Conservation (phyloP, 208 protist species). For the Phytomonas serpens region DNA sequence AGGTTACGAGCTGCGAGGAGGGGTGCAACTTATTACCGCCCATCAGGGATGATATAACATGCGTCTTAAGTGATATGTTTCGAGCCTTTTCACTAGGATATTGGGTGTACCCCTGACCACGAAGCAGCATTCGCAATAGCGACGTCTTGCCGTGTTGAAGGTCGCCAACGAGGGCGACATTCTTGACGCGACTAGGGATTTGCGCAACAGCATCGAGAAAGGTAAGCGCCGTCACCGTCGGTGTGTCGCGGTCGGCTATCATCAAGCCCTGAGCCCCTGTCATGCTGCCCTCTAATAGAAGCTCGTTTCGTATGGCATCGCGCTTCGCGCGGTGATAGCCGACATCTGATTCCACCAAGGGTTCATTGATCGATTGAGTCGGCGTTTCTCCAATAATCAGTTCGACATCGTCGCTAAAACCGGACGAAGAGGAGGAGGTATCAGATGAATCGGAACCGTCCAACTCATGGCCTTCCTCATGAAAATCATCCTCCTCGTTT, state of each 20-base stretch:
- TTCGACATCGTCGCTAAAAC: slow-evolving; percentile 79
- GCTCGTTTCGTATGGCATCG: not conserved
- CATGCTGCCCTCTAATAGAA: not conserved
- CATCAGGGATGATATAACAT: slow-evolving; percentile 46
- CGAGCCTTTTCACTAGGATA: slow-evolving; percentile 58
- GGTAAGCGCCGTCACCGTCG: not conserved
- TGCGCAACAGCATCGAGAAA: slow-evolving; percentile 8
- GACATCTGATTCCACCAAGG: slow-evolving; percentile 41
- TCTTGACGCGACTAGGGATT: slow-evolving; percentile 84
- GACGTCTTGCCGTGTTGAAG: slow-evolving; percentile 98
- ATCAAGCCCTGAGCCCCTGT: not conserved
- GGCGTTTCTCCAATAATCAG: slow-evolving; percentile 72
- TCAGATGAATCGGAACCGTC: not conserved
- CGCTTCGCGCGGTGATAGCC: not conserved
- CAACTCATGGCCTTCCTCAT: not conserved
- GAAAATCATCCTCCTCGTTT: not conserved
- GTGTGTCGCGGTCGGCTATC: not conserved
- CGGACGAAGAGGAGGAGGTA: slow-evolving; percentile 16
- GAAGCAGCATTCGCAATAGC: slow-evolving; percentile 83
- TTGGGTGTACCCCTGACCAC: slow-evolving; percentile 27
- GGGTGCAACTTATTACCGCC: slow-evolving; percentile 36
- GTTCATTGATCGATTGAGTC: slow-evolving; percentile 49
- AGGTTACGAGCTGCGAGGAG: slow-evolving; percentile 84
- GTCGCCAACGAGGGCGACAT: slow-evolving; percentile 91
- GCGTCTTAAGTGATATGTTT: slow-evolving; percentile 56